Evolutionary conservation across 352 stramenopile genomes (phyloP), one percentile per base, ranked within the genome.

Genomic region (Globisporangium emineosum): DNA sequence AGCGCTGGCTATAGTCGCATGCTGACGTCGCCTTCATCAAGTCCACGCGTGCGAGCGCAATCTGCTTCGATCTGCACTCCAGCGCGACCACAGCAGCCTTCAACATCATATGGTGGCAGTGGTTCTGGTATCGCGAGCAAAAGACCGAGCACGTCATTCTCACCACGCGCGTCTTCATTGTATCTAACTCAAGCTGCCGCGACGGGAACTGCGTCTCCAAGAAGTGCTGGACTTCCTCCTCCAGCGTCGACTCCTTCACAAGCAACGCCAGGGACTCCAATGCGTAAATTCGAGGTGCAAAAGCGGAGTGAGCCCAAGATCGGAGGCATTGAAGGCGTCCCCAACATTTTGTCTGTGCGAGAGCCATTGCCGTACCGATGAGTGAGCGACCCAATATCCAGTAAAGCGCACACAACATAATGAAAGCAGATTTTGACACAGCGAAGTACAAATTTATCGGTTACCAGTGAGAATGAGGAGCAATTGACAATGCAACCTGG

Each of bases 341-440:
- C 76, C 17, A 88, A 78, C 30, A 47, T 43, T 6, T 64, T 90
- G 3, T 83, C 74, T 6, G 49, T 63, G 25, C 76, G 79, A 2
- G 79, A 88, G 29, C 67, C 70, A 55, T 53, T 90, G 56, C 81
- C 76, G 25, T 90, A 89, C 60, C 76, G 79, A 43, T 90, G 66
- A 81, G 32, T 35, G 5, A 21, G 25, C 12, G 17, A 37, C 3
- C 21, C 30, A 58, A 19, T 30, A 27, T 58, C 15, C 17, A 10
- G 5, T 32, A 32, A n/a, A n/a, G n/a, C n/a, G n/a, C 12, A 27
- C 49, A 32, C 52, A 59, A 3, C 13, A n/a, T n/a, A n/a, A n/a
- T n/a, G n/a, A n/a, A 55, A 55, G n/a, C 23, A 40, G 25, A 57
- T n/a, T 21, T 42, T 55, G 30, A 27, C 17, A 47, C n/a, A n/a